phyloP scores from a whole-genome alignment of 768 basidiomycete species.

The Tricholoma terreum region DNA sequence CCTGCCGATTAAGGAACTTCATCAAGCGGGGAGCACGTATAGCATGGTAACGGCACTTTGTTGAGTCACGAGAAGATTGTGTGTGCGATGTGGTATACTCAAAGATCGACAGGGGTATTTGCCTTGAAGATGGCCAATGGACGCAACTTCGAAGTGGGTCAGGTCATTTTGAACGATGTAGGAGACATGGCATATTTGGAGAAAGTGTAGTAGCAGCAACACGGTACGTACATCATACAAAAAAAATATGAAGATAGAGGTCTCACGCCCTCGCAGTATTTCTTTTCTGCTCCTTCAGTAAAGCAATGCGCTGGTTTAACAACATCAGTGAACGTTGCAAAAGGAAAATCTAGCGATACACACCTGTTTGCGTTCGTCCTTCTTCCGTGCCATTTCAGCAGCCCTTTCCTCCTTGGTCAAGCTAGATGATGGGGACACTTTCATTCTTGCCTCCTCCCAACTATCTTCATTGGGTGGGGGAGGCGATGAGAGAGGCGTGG shows the following conservation, averaged over 20 bases:
- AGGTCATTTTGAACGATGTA: background rate
- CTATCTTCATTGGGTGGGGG: constrained; percentile 14
- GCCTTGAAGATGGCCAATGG: background rate
- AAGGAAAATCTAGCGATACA: constrained; percentile 16
- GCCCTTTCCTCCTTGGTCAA: constrained; percentile 82
- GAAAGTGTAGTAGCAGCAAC: background rate
- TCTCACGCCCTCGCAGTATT: constrained; percentile 32
- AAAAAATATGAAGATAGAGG: background rate
- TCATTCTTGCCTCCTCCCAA: constrained; percentile 6
- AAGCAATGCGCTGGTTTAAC: constrained; percentile 61
- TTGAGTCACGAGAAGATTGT: background rate
- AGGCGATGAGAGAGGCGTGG: constrained; percentile 22
- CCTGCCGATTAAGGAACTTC: too few relatives aligned
- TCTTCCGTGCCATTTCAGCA: constrained; percentile 85
- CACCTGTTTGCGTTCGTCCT: constrained; percentile 91
- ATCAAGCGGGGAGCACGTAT: too few relatives aligned
- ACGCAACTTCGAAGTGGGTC: background rate
- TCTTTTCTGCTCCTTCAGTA: constrained; percentile 80
- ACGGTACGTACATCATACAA: background rate
- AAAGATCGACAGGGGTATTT: background rate
- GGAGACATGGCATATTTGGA: background rate
- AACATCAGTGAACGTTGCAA: constrained; percentile 2
- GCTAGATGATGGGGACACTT: constrained; percentile 40
- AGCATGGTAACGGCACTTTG: background rate
- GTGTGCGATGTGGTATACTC: background rate